Conservation (phyloP, 345 rosid species). For the Pelargonium nanum region DNA sequence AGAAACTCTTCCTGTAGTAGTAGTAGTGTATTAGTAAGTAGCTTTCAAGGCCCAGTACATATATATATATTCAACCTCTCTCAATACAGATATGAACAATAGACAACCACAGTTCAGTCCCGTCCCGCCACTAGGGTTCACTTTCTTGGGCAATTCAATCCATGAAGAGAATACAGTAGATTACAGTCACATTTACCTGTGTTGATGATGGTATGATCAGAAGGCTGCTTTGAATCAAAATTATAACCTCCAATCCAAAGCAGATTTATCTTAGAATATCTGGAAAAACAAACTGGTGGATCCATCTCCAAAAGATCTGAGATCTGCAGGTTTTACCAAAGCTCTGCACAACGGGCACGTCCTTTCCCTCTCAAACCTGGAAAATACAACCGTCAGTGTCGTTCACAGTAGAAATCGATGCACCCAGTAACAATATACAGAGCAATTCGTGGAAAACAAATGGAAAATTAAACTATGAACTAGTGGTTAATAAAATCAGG, state of each 20-base stretch:
- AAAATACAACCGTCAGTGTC: conserved; percentile 9
- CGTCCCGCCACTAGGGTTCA: conserved; percentile 8
- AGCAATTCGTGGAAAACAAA: too few species aligned
- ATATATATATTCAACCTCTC: conserved; percentile 10
- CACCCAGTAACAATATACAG: too few species aligned
- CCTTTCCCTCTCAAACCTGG: conserved; percentile 98
- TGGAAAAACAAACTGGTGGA: conserved; percentile 94
- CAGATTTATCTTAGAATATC: conserved; percentile 42
- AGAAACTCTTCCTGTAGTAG: too few species aligned
- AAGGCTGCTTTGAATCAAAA: conserved; percentile 17
- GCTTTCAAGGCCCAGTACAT: conserved; percentile 13
- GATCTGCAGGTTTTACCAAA: conserved; percentile 85
- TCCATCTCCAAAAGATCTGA: conserved; percentile 91
- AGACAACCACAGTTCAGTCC: conserved; percentile 4
- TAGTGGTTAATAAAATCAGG: too few species aligned
- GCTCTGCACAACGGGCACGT: conserved; percentile 98
- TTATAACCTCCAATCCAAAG: conserved; percentile 8
- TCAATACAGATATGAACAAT: conserved; percentile 13
- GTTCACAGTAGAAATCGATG: conserved; percentile 3
- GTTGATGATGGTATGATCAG: conserved; percentile 2
- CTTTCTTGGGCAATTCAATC: too few species aligned
- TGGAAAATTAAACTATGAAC: too few species aligned
- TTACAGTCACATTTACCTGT: conserved; percentile 18
- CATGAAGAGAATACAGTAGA: too few species aligned
- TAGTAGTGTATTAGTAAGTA: too few species aligned